phyloP scores from a whole-genome alignment of 768 basidiomycete species.

The Tricholoma terreum region DNA sequence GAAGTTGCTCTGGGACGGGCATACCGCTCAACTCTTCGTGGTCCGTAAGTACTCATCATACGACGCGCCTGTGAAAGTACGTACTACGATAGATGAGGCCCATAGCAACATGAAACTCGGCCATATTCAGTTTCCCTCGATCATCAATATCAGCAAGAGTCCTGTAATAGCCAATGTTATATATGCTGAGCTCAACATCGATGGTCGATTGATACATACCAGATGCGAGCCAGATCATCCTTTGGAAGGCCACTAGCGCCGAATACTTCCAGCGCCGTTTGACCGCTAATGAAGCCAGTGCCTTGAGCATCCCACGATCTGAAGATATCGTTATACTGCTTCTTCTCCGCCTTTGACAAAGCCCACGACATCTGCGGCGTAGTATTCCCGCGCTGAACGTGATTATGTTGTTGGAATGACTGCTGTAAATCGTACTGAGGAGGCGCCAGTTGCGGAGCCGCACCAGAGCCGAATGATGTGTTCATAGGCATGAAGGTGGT shows the following conservation, averaged over 20 bases:
- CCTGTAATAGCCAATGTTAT: constrained; percentile 44
- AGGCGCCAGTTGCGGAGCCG: constrained; percentile 63
- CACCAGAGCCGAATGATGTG: constrained; percentile 52
- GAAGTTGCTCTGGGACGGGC: constrained; percentile 82
- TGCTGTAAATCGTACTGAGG: constrained; percentile 74
- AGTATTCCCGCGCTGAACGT: constrained; percentile 62
- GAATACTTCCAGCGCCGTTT: constrained; percentile 87
- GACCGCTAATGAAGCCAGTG: constrained; percentile 83
- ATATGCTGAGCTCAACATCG: not conserved
- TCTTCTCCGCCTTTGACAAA: constrained; percentile 86
- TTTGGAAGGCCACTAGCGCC: constrained; percentile 86
- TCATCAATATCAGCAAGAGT: constrained; percentile 89
- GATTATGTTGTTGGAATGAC: constrained; percentile 85
- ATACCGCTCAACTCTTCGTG: constrained; percentile 86
- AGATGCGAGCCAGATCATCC: constrained; percentile 90
- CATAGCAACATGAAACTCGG: constrained; percentile 99
- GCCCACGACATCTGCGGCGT: constrained; percentile 82
- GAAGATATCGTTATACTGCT: constrained; percentile 95
- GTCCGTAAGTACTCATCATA: constrained; percentile 1
- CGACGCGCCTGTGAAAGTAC: constrained; percentile 27
- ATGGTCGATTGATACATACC: constrained; percentile 49
- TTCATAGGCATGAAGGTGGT: constrained; percentile 87
- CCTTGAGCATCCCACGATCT: constrained; percentile 87
- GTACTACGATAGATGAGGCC: constrained; percentile 93
- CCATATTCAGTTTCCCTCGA: constrained; percentile 90